Base-by-base conservation (phyloP, 352 stramenopile species). In the Phytophthora tubulina region DNA sequence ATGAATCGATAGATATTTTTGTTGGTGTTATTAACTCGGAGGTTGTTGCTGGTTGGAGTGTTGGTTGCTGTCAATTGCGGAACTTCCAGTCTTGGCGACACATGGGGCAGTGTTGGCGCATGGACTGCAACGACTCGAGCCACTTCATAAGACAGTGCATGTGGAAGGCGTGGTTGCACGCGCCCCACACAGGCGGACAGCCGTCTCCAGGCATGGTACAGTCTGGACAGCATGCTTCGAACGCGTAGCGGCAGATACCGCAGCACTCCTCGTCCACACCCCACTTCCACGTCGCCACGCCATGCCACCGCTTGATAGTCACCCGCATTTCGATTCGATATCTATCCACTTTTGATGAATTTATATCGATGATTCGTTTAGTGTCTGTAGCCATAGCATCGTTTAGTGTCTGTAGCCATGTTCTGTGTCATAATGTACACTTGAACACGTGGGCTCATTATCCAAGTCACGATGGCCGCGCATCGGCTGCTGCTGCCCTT, bases 91-190 rank as follows among this genome's bases (percentile, higher is more conserved):
- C 84, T 54, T 96, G 86, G 10, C 92, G 86, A 61, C 92, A 97
- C 89, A 97, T 93, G 39, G 92, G 92, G 66, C 92, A 97, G 65
- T 95, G 86, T 70, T 96, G 87, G 14, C 84, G 85, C 53, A 81
- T 78, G 14, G 88, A 89, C 63, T 94, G 88, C 57, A 95, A 80
- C 55, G 90, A 90, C 63, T 96, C 88, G 59, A 97, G 85, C 90
- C 92, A 97, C 73, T 98, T 98, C 70, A 96, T 84, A n/a, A 97
- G 81, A 82, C 93, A 98, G 72, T 98, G 92, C 88, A 97, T 97
- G 77, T 97, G 93, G 65, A 98, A 97, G 53, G 91, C 91, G 72
- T 97, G 92, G 63, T 96, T 97, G 75, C 92, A 97, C 11, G 80
- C 75, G 35, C 92, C 92, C 91, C 91, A 98, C 5, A 97, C 92